Evolutionary conservation across 2,329 filamentous ascomycete genomes (phyloP).

Genomic region (Calonectria hongkongensis): DNA sequence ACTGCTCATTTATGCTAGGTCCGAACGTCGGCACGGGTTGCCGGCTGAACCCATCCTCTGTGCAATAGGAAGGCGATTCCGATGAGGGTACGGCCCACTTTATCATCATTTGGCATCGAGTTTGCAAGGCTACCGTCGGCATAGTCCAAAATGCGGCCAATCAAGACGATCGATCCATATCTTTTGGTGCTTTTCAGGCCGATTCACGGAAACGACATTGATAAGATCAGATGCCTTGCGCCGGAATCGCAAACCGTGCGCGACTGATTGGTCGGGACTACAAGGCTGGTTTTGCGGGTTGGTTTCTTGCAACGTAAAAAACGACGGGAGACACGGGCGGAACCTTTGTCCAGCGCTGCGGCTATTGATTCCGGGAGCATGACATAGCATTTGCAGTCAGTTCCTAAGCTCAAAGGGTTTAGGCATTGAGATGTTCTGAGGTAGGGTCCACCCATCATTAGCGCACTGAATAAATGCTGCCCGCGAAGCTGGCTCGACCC

Average conservation of each 20-base stretch:
- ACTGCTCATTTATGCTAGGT: constrained; percentile 13
- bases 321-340: too few species aligned
- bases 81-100: background rate
- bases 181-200: background rate
- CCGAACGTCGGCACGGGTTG: constrained; percentile 8
- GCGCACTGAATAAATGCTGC: too few species aligned
- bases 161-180: background rate
- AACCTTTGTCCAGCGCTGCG: too few species aligned
- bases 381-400: too few species aligned
- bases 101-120: background rate
- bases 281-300: background rate
- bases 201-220: background rate
- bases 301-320: background rate
- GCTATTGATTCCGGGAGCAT: too few species aligned
- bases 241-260: too few species aligned
- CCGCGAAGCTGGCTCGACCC: too few species aligned
- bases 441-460: too few species aligned
- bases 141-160: background rate
- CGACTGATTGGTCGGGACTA: background rate
- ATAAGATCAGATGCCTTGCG: background rate
- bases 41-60: background rate
- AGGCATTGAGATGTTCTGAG: too few species aligned
- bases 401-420: too few species aligned
- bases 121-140: constrained; percentile 2
- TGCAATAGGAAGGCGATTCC: constrained; percentile 12